These are phyloP conservation scores for Phytopythium boreale DNA, from an alignment of 352 stramenopile species.

Conservation along the genomic window DNA sequence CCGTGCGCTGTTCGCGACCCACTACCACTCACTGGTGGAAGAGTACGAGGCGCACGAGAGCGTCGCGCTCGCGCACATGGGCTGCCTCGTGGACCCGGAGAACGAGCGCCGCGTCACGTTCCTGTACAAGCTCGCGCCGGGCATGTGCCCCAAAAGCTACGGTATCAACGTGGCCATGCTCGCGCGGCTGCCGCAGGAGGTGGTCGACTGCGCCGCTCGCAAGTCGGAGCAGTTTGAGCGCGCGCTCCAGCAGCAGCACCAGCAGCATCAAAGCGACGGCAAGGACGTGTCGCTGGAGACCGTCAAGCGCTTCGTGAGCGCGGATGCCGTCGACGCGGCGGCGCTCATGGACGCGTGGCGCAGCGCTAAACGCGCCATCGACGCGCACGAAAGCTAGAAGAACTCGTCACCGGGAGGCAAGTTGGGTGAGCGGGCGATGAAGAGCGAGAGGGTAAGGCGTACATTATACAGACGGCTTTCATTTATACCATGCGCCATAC, in stretches of 20 bases:
- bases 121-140: conserved; percentile 97
- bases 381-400: not conserved
- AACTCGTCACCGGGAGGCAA: not conserved
- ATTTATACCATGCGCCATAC: not conserved
- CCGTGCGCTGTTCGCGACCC: conserved; percentile 97
- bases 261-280: conserved; percentile 11
- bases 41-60: conserved; percentile 63
- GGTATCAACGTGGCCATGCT: conserved; percentile 99
- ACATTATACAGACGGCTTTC: conserved; percentile 6
- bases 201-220: conserved; percentile 89
- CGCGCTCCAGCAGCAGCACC: conserved; percentile 48
- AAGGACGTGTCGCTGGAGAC: conserved; percentile 12
- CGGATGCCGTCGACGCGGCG: conserved; percentile 11
- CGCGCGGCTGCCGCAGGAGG: conserved; percentile 94
- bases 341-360: conserved; percentile 10
- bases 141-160: conserved; percentile 98
- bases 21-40: conserved; percentile 97
- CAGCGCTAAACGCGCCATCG: not conserved
- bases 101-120: conserved; percentile 97
- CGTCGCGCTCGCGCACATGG: conserved; percentile 80
- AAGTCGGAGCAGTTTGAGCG: conserved; percentile 91
- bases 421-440: not conserved
- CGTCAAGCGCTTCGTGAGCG: not conserved
- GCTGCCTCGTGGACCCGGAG: conserved; percentile 71
- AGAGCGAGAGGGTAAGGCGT: not conserved